These are phyloP conservation scores for Arthrinium puccinioides DNA, from an alignment of 2,329 filamentous ascomycete species.

Conservation along the genomic window DNA sequence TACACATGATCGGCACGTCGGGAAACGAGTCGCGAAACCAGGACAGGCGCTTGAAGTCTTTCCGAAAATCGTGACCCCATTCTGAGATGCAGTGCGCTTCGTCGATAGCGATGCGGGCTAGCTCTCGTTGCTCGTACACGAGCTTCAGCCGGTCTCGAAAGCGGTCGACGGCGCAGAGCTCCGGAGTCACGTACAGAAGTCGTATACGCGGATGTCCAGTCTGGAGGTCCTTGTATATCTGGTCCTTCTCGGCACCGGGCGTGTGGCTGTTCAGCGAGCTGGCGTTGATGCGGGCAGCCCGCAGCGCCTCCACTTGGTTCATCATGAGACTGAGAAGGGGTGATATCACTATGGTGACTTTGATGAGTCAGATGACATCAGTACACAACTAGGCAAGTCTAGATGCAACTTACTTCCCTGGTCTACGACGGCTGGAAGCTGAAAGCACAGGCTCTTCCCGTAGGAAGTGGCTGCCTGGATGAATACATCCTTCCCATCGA, in stretches of 20 bases:
- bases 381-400: slow-evolving; percentile 1
- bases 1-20: slow-evolving; percentile 81
- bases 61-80: slow-evolving; percentile 98
- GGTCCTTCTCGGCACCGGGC: slow-evolving; percentile 51
- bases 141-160: slow-evolving; percentile 70
- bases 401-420: slow-evolving; percentile 62
- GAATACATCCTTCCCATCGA: slow-evolving; percentile 84
- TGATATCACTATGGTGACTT: slow-evolving; percentile 85
- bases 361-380: slow-evolving; percentile 6
- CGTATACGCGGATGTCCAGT: slow-evolving; percentile 79
- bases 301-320: slow-evolving; percentile 82
- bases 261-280: slow-evolving; percentile 85
- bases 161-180: slow-evolving; percentile 69
- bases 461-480: slow-evolving; percentile 87
- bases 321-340: slow-evolving; percentile 89
- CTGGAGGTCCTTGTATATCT: slow-evolving; percentile 73
- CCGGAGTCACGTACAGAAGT: slow-evolving; percentile 88
- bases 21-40: slow-evolving; percentile 82
- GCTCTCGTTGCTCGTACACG: slow-evolving; percentile 72
- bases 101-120: slow-evolving; percentile 84
- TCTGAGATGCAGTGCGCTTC: slow-evolving; percentile 97
- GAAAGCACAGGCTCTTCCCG: slow-evolving; percentile 89
- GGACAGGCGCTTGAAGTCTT: slow-evolving; percentile 76
- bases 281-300: slow-evolving; percentile 67
- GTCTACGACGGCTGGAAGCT: slow-evolving; percentile 82